phyloP scores from a whole-genome alignment of 257 asterid genomes.

The Solanum appendiculatum region DNA sequence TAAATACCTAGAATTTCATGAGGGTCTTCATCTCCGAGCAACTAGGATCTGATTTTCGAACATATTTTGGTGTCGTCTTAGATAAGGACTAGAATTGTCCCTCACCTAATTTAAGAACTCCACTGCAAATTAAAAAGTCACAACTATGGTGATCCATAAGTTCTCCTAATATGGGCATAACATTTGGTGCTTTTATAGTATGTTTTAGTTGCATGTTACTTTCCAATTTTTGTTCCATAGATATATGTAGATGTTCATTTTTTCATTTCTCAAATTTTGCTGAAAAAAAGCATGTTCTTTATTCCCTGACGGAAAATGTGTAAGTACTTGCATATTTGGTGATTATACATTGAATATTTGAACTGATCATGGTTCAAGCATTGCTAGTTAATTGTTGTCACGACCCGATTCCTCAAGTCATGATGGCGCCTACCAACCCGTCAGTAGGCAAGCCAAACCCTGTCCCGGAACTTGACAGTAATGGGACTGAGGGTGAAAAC shows the following conservation, averaged over 20 bases:
- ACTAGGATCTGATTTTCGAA: neutral
- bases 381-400: neutral
- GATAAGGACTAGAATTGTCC: neutral
- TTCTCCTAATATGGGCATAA: neutral
- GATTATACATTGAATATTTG: neutral
- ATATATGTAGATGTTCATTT: neutral
- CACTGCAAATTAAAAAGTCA: neutral
- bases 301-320: neutral
- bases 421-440: too few relatives aligned
- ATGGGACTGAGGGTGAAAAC: too few relatives aligned
- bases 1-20: neutral
- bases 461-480: too few relatives aligned
- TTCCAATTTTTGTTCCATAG: neutral
- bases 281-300: neutral
- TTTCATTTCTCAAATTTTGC: too few relatives aligned
- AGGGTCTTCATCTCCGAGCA: neutral
- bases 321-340: neutral
- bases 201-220: neutral
- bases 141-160: neutral
- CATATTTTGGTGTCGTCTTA: neutral
- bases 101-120: neutral
- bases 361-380: too few relatives aligned
- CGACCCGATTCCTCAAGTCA: too few relatives aligned
- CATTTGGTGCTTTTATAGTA: neutral
- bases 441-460: too few relatives aligned